A percentile compares a stretch with the other conserved stretches of the same genome.
Evolutionary conservation across 352 stramenopile genomes (phyloP).

Genomic region (Phytophthora capsici): DNA sequence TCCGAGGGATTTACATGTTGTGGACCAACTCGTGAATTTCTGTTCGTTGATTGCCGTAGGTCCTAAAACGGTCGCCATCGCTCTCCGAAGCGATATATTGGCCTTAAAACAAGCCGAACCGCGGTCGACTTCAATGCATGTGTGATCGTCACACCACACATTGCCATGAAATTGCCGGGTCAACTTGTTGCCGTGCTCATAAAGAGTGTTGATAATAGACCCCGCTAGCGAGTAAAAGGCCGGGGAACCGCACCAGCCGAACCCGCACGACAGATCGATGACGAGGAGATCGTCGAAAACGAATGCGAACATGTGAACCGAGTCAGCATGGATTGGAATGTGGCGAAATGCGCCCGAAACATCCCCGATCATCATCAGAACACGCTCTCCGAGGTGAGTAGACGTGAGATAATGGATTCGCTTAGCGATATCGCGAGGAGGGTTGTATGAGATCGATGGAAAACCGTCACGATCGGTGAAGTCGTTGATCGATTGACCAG

Average conservation of each 20-base stretch:
- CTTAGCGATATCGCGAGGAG: slow-evolving; percentile 19
- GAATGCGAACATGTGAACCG: slow-evolving; percentile 33
- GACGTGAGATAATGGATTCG: slow-evolving; percentile 5
- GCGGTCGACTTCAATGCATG: slow-evolving; percentile 17
- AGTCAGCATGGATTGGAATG: slow-evolving; percentile 22
- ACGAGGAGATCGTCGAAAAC: slow-evolving; percentile 17
- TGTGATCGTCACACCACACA: slow-evolving; percentile 37
- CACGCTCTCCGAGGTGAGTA: not conserved
- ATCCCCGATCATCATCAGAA: slow-evolving; percentile 26
- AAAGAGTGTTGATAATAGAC: slow-evolving; percentile 22
- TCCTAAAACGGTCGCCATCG: no score
- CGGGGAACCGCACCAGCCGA: no score
- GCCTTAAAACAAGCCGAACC: slow-evolving; percentile 15
- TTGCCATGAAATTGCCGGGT: slow-evolving; percentile 12
- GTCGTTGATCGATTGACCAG: slow-evolving; percentile 12
- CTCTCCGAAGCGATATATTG: slow-evolving; percentile 13
- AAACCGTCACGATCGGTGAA: slow-evolving; percentile 15
- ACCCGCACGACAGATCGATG: slow-evolving; percentile 27
- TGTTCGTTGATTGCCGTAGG: slow-evolving; percentile 3
- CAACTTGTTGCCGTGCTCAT: slow-evolving; percentile 1
- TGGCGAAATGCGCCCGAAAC: slow-evolving; percentile 18
- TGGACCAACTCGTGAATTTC: slow-evolving; percentile 22
- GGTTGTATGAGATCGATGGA: slow-evolving; percentile 23
- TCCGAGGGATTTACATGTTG: slow-evolving; percentile 10
- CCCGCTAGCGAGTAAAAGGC: slow-evolving; percentile 33